These are phyloP conservation scores for Exsudoporus frostii DNA, from an alignment of 768 basidiomycete genomes.

Conservation along the genomic window DNA sequence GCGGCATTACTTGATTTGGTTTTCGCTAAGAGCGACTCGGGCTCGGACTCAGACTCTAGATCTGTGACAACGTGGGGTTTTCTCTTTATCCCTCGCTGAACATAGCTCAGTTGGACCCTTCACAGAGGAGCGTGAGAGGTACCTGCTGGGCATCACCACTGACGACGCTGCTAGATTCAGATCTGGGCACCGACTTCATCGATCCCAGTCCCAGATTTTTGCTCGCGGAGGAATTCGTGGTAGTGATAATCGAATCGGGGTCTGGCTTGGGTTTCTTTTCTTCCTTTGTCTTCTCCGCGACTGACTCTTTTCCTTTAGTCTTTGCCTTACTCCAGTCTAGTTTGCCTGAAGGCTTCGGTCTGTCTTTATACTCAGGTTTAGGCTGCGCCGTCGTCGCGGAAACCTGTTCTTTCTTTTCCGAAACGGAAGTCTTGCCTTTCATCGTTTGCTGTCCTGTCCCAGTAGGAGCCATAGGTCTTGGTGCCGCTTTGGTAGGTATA, in stretches of 20 bases:
- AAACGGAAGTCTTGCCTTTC: constrained; percentile 25
- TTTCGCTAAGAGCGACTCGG: constrained; percentile 2
- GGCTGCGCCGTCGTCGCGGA: constrained; percentile 23
- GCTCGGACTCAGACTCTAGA: constrained; percentile 31
- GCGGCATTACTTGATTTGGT: constrained; percentile 7
- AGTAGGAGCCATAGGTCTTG: constrained; percentile 8
- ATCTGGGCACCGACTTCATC: constrained; percentile 1
- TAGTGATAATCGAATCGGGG: background rate
- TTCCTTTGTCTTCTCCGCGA: constrained; percentile 7
- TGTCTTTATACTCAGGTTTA: constrained; percentile 25
- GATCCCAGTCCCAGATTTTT: background rate
- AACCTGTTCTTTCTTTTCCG: constrained; percentile 24
- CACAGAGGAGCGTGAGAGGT: background rate
- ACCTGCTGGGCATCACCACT: constrained; percentile 6
- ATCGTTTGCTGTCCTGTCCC: constrained; percentile 15
- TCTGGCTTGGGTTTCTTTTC: constrained; percentile 20
- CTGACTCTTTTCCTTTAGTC: constrained; percentile 35
- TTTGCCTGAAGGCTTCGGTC: constrained; percentile 42
- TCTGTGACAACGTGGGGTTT: constrained; percentile 36
- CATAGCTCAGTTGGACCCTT: constrained; percentile 19
- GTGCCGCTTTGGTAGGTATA: constrained; percentile 14
- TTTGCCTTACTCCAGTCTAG: constrained; percentile 64
- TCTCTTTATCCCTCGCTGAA: constrained; percentile 38
- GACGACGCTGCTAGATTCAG: background rate
- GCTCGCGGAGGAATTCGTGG: background rate